Evolutionary conservation across 805 yeast species (phyloP).

Genomic region (Dipodascus albidus): DNA sequence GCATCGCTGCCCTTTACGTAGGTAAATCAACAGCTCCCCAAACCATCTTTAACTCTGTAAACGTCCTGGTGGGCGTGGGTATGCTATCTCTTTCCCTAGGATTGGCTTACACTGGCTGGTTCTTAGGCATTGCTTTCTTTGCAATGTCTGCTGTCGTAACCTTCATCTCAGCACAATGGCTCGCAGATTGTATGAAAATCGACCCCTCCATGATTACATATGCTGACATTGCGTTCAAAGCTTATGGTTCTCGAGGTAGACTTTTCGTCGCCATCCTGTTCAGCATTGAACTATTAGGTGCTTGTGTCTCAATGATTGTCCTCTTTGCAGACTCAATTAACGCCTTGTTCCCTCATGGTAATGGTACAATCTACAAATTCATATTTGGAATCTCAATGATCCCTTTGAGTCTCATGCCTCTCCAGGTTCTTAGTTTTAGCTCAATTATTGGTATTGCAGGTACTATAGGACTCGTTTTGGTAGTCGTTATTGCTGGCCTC

Average conservation of each 20-base stretch:
- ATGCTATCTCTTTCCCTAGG: slow-evolving; percentile 53
- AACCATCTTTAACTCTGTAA: slow-evolving; percentile 51
- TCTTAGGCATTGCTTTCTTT: slow-evolving; percentile 44
- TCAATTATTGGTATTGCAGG: slow-evolving; percentile 61
- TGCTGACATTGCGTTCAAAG: slow-evolving; percentile 77
- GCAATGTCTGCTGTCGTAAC: slow-evolving; percentile 54
- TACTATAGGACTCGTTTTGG: slow-evolving; percentile 50
- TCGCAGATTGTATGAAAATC: slow-evolving; percentile 66
- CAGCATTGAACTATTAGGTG: slow-evolving; percentile 66
- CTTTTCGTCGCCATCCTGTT: slow-evolving; percentile 61
- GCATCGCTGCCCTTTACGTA: slow-evolving; percentile 55
- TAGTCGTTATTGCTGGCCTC: slow-evolving; percentile 54
- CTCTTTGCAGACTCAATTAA: slow-evolving; percentile 76
- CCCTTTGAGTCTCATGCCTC: slow-evolving; percentile 72
- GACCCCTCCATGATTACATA: slow-evolving; percentile 74
- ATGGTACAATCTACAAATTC: slow-evolving; percentile 33
- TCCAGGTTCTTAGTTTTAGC: slow-evolving; percentile 57
- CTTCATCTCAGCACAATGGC: slow-evolving; percentile 61
- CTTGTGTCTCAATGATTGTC: slow-evolving; percentile 70
- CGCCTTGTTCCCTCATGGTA: slow-evolving; percentile 47
- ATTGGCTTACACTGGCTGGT: slow-evolving; percentile 48
- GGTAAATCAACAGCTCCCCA: slow-evolving; percentile 74
- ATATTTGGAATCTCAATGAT: slow-evolving; percentile 60
- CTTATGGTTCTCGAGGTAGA: slow-evolving; percentile 69
- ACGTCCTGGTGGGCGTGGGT: slow-evolving; percentile 56